Evolutionary conservation across 177 flowering plant genomes (phyloP).

Genomic region (Vitis hybrid): DNA sequence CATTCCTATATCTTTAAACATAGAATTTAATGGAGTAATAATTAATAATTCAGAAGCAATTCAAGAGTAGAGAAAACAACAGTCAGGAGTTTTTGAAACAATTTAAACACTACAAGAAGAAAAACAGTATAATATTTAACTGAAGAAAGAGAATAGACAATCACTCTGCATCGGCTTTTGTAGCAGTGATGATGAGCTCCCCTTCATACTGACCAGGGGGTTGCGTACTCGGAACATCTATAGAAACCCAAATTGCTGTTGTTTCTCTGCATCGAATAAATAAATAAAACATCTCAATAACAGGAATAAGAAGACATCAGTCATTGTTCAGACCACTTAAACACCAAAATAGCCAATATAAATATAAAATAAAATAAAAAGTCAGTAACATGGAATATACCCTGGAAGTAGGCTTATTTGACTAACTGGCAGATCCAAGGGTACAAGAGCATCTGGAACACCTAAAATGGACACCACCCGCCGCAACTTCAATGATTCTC

Average conservation of each 20-base stretch:
- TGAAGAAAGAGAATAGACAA: conserved; percentile 35
- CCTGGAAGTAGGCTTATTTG: conserved; percentile 76
- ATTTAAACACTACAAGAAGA: neutral
- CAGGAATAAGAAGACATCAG: neutral
- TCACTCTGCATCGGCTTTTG: conserved; percentile 70
- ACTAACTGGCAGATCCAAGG: conserved; percentile 74
- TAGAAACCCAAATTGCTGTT: conserved; percentile 78
- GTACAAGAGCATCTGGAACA: conserved; percentile 98
- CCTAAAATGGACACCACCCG: conserved; percentile 88
- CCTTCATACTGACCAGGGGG: conserved; percentile 95
- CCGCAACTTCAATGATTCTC: conserved; percentile 68
- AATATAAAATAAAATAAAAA: conserved; percentile 1
- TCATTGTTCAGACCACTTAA: neutral
- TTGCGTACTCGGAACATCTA: conserved; percentile 79
- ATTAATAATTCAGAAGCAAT: too few relatives aligned
- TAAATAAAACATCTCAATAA: conserved; percentile 11
- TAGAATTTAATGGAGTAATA: neutral
- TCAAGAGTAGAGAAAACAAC: too few relatives aligned
- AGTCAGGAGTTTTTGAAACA: neutral
- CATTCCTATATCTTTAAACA: neutral
- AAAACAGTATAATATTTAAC: conserved; percentile 23
- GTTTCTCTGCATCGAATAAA: conserved; percentile 70
- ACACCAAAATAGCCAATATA: neutral
- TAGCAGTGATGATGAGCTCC: conserved; percentile 71
- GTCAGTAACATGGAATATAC: conserved; percentile 41